Percentiles rank a stretch among this genome's conserved stretches.
phyloP scores from a whole-genome alignment of 2,329 filamentous ascomycete genomes.

The Aspergillus sp. region DNA sequence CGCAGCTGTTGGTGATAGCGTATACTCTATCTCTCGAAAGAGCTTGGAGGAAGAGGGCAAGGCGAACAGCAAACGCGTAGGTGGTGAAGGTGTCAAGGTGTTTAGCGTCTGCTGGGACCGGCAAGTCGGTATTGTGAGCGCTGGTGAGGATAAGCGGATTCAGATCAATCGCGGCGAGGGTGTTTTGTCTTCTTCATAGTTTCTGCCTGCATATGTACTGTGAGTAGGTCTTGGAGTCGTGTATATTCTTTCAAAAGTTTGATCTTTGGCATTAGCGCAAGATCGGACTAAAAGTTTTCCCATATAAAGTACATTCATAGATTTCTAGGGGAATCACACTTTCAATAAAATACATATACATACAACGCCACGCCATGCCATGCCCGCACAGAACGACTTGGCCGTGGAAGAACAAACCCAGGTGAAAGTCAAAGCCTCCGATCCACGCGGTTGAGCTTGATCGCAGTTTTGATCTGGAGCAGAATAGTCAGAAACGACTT shows the following conservation, averaged over 20 bases:
- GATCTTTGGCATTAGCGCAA: constrained; percentile 14
- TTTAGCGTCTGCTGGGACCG: constrained; percentile 86
- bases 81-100: constrained; percentile 87
- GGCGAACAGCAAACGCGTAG: constrained; percentile 61
- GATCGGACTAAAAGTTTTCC: neutral
- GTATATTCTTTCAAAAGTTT: constrained; percentile 36
- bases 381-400: constrained; percentile 23
- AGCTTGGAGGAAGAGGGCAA: constrained; percentile 67
- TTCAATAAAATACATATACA: constrained; percentile 20
- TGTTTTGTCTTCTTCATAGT: constrained; percentile 40
- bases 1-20: constrained; percentile 70
- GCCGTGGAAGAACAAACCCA: constrained; percentile 29
- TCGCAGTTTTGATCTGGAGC: constrained; percentile 60
- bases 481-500: neutral
- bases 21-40: constrained; percentile 77
- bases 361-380: constrained; percentile 28
- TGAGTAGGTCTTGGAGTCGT: constrained; percentile 30
- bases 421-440: constrained; percentile 47
- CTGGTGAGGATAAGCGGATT: constrained; percentile 89
- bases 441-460: constrained; percentile 63
- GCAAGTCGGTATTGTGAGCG: constrained; percentile 86
- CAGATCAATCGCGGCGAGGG: constrained; percentile 80
- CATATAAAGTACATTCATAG: constrained; percentile 27
- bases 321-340: constrained; percentile 15
- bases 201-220: constrained; percentile 31